Percentiles rank a stretch among this genome's conserved stretches.
Conservation (phyloP, 805 yeast species). For the Saturnispora hagleri region DNA sequence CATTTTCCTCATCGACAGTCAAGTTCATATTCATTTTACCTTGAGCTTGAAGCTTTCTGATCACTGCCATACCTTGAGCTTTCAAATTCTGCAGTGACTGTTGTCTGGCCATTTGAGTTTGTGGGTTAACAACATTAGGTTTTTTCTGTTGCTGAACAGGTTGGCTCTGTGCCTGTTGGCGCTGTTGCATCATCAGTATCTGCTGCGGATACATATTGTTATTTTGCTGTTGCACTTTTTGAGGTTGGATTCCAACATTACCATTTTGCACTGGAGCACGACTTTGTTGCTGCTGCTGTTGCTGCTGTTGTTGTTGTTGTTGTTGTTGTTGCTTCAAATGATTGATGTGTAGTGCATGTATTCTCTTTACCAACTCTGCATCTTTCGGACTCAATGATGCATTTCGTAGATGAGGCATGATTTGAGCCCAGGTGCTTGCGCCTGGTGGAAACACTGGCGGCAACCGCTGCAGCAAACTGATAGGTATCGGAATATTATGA, state of each 20-base stretch:
- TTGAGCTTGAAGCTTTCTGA: conserved; percentile 27
- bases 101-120: conserved; percentile 8
- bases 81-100: conserved; percentile 22
- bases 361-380: conserved; percentile 51
- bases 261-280: neutral
- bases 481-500: conserved; percentile 65
- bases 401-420: conserved; percentile 49
- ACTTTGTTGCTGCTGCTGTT: conserved; percentile 7
- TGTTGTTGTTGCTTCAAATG: conserved; percentile 29
- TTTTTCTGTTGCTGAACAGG: conserved; percentile 2
- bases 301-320: conserved; percentile 5
- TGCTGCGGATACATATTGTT: conserved; percentile 25
- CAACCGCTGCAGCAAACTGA: conserved; percentile 49
- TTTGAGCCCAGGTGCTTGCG: conserved; percentile 73
- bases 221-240: neutral
- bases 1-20: conserved; percentile 28
- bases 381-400: conserved; percentile 50
- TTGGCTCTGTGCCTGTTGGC: conserved; percentile 11
- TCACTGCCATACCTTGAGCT: conserved; percentile 28
- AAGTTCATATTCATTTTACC: conserved; percentile 26
- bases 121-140: neutral
- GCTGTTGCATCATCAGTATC: conserved; percentile 20
- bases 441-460: conserved; percentile 68
- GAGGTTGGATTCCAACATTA: conserved; percentile 1
- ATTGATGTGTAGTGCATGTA: conserved; percentile 60